Evolutionary conservation across 73 alveolate species (phyloP).

Genomic region (Paramecium tetraurelia): DNA sequence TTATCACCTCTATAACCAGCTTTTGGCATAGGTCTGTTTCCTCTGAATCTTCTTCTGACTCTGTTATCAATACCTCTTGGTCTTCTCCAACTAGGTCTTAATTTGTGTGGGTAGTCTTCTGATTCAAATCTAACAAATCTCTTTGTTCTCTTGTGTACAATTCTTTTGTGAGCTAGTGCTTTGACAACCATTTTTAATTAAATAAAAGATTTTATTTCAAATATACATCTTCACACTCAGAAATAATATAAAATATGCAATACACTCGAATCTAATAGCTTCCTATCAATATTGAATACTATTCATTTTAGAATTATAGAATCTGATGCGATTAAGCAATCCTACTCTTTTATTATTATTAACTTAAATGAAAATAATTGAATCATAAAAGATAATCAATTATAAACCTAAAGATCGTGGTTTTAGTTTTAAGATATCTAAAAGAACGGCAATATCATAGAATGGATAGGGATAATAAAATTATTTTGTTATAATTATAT

Average conservation of each 20-base stretch:
- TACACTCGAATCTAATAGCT: neutral
- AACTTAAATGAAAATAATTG: neutral
- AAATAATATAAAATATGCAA: neutral
- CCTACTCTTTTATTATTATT: neutral
- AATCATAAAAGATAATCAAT: too few relatives aligned
- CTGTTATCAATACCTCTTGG: slow-evolving; percentile 99
- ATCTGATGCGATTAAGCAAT: neutral
- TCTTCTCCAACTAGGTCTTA: slow-evolving; percentile 94
- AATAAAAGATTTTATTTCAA: slow-evolving; percentile 33
- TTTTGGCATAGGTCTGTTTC: slow-evolving; percentile 89
- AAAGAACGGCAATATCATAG: neutral
- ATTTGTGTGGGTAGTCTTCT: slow-evolving; percentile 57
- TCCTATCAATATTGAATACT: neutral
- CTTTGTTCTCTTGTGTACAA: slow-evolving; percentile 61
- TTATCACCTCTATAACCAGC: slow-evolving; percentile 96
- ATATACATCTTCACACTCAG: neutral
- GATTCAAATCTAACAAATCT: slow-evolving; percentile 64
- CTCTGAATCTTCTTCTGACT: slow-evolving; percentile 98
- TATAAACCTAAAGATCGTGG: neutral
- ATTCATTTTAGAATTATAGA: neutral
- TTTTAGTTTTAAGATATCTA: too few relatives aligned
- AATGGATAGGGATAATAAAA: neutral
- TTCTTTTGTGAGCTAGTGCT: slow-evolving; percentile 56
- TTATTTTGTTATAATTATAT: too few relatives aligned
- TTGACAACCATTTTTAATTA: slow-evolving; percentile 61